A percentile compares a stretch with the other conserved stretches of the same genome.
phyloP scores from a whole-genome alignment of 2,329 filamentous ascomycete species.

The Cladobotryum protrusum region DNA sequence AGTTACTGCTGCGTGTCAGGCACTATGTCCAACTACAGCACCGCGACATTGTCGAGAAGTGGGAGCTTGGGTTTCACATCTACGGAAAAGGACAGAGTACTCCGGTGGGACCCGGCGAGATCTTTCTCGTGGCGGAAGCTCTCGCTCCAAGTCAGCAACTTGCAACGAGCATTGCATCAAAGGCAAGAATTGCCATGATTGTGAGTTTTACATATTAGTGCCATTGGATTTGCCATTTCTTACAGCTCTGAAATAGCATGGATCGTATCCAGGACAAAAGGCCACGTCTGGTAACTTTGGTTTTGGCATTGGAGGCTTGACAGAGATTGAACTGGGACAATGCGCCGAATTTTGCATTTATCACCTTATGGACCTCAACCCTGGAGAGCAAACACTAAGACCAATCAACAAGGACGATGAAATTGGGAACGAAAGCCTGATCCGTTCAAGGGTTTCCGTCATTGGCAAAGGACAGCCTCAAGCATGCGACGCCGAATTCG shows the following conservation, averaged over 20 bases:
- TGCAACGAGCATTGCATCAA: conserved; percentile 31
- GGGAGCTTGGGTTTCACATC: conserved; percentile 32
- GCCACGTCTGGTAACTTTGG: conserved; percentile 48
- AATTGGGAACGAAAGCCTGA: too few relatives aligned
- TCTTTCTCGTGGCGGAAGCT: conserved; percentile 34
- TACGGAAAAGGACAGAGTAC: conserved; percentile 31
- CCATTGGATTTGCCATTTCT: too few relatives aligned
- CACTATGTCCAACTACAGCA: conserved; percentile 13
- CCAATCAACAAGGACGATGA: too few relatives aligned
- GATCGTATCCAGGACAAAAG: conserved; percentile 43
- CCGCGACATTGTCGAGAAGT: conserved; percentile 13
- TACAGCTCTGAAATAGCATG: conserved; percentile 25
- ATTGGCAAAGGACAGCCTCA: too few relatives aligned
- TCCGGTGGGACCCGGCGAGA: not conserved
- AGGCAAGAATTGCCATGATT: conserved; percentile 24
- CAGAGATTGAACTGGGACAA: conserved; percentile 1
- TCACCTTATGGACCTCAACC: too few relatives aligned
- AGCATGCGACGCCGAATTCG: too few relatives aligned
- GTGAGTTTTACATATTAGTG: too few relatives aligned
- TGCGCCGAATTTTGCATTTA: too few relatives aligned
- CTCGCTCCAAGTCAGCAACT: conserved; percentile 39
- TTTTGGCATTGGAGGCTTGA: conserved; percentile 22
- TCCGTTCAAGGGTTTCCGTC: too few relatives aligned
- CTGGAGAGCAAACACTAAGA: too few relatives aligned
- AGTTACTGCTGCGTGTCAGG: too few relatives aligned